Base-by-base conservation (phyloP, 2,329 filamentous ascomycete genomes). In the Fusarium falciforme region DNA sequence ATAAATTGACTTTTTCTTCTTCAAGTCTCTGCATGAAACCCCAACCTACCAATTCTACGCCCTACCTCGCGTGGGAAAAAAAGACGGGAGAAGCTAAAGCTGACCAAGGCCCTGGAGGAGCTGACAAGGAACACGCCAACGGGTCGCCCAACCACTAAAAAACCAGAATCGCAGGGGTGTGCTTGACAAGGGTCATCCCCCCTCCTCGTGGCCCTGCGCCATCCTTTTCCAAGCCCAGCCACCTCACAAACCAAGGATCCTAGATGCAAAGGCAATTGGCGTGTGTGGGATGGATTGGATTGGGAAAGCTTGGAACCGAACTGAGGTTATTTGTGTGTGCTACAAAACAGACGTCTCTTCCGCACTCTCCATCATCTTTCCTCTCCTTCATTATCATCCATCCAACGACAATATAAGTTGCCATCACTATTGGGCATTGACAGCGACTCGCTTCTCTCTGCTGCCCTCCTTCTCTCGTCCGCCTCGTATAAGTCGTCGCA, bases 181-280 rank as follows among this genome's bases (percentile, higher is more conserved):
- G 38, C 49, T 47, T 62, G 20, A 47, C 72, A 74, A n/a, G 72
- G 72, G 62, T 58, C n/a, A 66, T 66, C 64, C 64, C 71, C 58
- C 68, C 40, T 61, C 67, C 63, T 58, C 71, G 64, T 66, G 52
- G 71, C 61, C 71, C 72, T 74, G 71, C 71, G 72, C 72, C 72
- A 72, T 75, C 66, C 61, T 52, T 74, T 72, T 70, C 68, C 40
- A 64, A 64, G 71, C 61, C 72, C 72, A 74, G 74, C 72, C 72
- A 72, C 72, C 68, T 61, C 55, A 33, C n/a, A 49, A 60, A 65
- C 42, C 58, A 72, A 59, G 44, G 29, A 68, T 47, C 20, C 20
- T 12, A 29, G 35, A 49, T 47, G 44, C 44, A 29, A 49, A 52
- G 27, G 64, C 36, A 59, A n/a, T 70, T 59, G 61, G 35, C 38